Percentiles rank a stretch among this genome's conserved stretches.
Evolutionary conservation across 345 rosid species (phyloP).

Genomic region (Populus davidiana): DNA sequence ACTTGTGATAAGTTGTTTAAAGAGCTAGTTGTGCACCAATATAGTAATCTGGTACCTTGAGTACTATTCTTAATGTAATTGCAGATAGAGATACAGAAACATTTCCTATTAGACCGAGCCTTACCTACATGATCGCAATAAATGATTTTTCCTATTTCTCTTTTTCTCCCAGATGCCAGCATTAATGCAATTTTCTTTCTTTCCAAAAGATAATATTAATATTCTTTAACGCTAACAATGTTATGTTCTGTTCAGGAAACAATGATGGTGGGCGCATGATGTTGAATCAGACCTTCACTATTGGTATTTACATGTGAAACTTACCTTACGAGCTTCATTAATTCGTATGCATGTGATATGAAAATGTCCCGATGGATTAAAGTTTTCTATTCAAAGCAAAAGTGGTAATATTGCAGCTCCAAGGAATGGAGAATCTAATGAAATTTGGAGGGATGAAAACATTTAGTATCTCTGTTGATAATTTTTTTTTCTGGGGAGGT

Average conservation of each 20-base stretch:
- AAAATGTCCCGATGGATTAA: neutral
- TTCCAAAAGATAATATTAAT: neutral
- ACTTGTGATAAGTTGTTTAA: too few species aligned
- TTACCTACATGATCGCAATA: too few species aligned
- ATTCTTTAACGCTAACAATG: neutral
- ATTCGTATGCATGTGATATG: neutral
- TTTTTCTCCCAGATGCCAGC: neutral
- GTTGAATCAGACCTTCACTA: conserved; percentile 92
- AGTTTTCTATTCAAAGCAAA: neutral
- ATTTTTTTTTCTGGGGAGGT: too few species aligned
- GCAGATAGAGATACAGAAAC: too few species aligned
- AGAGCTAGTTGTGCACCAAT: too few species aligned
- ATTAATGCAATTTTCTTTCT: neutral
- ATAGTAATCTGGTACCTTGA: too few species aligned
- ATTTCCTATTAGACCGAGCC: too few species aligned
- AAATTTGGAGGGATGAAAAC: neutral
- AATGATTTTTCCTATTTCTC: too few species aligned
- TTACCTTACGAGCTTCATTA: conserved; percentile 2
- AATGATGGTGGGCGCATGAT: conserved; percentile 66
- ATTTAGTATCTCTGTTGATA: neutral
- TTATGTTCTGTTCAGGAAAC: conserved; percentile 51
- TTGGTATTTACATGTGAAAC: conserved; percentile 37
- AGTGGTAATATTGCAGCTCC: neutral
- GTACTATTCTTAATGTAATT: too few species aligned
- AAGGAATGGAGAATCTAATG: neutral